These are phyloP conservation scores for Pilasporangium apinafurcum DNA, from an alignment of 352 stramenopile species.

Conservation along the genomic window DNA sequence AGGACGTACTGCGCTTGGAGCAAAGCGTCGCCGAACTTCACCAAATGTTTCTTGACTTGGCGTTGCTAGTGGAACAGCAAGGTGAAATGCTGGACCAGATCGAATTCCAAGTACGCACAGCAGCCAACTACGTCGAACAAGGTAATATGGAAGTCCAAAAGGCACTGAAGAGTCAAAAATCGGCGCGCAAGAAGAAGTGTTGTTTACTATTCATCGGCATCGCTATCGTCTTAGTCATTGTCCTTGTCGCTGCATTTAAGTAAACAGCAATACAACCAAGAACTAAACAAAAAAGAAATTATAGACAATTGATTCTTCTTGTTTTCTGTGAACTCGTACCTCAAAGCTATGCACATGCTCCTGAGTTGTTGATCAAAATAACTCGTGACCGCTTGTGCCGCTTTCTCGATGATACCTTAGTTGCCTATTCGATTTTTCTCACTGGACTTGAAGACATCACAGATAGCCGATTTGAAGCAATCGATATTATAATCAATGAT, in stretches of 20 bases:
- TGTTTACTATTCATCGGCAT: conserved; percentile 79
- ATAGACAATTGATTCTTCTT: neutral
- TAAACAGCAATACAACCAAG: conserved; percentile 8
- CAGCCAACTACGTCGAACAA: conserved; percentile 95
- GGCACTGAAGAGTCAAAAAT: conserved; percentile 95
- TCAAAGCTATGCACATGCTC: too few species aligned
- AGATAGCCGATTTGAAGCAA: conserved; percentile 94
- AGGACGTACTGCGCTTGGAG: conserved; percentile 96
- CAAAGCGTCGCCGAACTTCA: conserved; percentile 96
- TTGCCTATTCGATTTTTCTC: conserved; percentile 42
- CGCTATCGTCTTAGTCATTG: conserved; percentile 72
- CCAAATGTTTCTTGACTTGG: conserved; percentile 99
- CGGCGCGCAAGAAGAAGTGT: conserved; percentile 96
- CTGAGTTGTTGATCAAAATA: too few species aligned
- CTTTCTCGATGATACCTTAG: too few species aligned
- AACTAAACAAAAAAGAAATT: neutral
- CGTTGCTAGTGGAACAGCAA: conserved; percentile 96
- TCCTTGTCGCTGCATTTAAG: conserved; percentile 69
- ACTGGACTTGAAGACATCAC: conserved; percentile 78
- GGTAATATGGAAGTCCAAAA: conserved; percentile 94
- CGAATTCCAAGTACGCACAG: conserved; percentile 92
- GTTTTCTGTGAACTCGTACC: neutral
- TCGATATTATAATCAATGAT: conserved; percentile 99
- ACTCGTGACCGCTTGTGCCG: too few species aligned
- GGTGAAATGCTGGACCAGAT: conserved; percentile 98